Evolutionary conservation across 306 rosid species (phyloP).

Genomic region (Hippophae gyantsensis): DNA sequence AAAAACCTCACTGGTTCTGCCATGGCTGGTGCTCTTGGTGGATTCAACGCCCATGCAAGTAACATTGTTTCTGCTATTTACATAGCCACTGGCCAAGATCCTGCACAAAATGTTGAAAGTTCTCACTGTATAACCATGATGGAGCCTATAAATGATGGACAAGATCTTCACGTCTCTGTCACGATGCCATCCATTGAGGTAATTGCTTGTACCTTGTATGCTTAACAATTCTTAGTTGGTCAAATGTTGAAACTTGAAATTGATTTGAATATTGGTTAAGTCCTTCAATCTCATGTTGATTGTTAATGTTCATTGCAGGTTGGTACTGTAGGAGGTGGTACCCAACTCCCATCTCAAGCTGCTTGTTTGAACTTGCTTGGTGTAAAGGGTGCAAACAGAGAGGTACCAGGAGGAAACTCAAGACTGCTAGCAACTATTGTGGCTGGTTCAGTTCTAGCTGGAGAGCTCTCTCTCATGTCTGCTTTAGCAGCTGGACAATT

Average conservation of each 20-base stretch:
- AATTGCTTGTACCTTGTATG: neutral
- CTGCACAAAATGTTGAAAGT: constrained; percentile 90
- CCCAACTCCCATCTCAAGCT: constrained; percentile 88
- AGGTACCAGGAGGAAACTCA: constrained; percentile 63
- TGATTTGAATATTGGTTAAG: too few relatives aligned
- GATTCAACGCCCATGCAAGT: constrained; percentile 92
- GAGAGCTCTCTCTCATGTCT: constrained; percentile 88
- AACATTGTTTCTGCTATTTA: constrained; percentile 72
- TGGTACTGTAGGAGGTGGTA: constrained; percentile 96
- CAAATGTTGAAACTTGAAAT: neutral
- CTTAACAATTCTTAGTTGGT: too few relatives aligned
- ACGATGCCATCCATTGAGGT: constrained; percentile 95
- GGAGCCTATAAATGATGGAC: constrained; percentile 69
- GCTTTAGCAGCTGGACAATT: constrained; percentile 92
- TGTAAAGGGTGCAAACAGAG: constrained; percentile 79
- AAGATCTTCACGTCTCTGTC: constrained; percentile 80
- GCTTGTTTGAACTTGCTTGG: constrained; percentile 88
- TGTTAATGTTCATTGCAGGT: constrained; percentile 35
- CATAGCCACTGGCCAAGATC: constrained; percentile 95
- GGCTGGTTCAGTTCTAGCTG: constrained; percentile 86
- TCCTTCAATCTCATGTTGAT: neutral
- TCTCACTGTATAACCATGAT: constrained; percentile 91
- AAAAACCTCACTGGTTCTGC: constrained; percentile 89
- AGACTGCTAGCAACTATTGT: constrained; percentile 63
- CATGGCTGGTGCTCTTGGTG: constrained; percentile 89